Evolutionary conservation across 176 grass and related monocot genomes (phyloP).

Genomic region (Cenchrus americanus): DNA sequence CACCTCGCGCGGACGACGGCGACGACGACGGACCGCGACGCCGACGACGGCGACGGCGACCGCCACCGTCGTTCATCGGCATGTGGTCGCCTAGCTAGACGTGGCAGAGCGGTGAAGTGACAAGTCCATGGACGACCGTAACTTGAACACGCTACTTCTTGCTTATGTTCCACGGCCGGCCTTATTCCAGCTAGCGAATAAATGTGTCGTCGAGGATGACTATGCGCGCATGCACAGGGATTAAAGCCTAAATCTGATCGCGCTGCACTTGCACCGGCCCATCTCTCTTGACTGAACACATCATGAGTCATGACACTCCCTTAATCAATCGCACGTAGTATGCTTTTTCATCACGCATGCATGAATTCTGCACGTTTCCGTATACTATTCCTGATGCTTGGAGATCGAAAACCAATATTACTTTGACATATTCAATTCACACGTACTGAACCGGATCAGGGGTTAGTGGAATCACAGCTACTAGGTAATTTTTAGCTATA

Average conservation of each 20-base stretch:
- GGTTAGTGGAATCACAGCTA: slow-evolving; percentile 38
- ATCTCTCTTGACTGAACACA: slow-evolving; percentile 3
- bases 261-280: neutral
- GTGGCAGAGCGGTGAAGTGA: slow-evolving; percentile 32
- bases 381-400: neutral
- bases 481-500: slow-evolving; percentile 14
- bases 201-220: slow-evolving; percentile 42
- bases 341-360: neutral
- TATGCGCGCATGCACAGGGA: neutral
- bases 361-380: slow-evolving; percentile 48
- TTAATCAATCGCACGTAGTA: neutral
- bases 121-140: slow-evolving; percentile 46
- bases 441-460: slow-evolving; percentile 34
- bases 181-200: slow-evolving; percentile 13
- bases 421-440: slow-evolving; percentile 36
- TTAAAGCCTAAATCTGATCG: slow-evolving; percentile 28
- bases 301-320: neutral
- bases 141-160: slow-evolving; percentile 48
- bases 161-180: slow-evolving; percentile 6
- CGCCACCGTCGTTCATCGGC: neutral
- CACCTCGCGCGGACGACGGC: slow-evolving; percentile 26
- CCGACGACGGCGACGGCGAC: slow-evolving; percentile 5
- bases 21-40: slow-evolving; percentile 15
- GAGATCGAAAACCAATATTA: neutral
- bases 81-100: slow-evolving; percentile 21